These are phyloP conservation scores for Grammothele lineata DNA, from an alignment of 768 basidiomycete genomes.

Conservation along the genomic window DNA sequence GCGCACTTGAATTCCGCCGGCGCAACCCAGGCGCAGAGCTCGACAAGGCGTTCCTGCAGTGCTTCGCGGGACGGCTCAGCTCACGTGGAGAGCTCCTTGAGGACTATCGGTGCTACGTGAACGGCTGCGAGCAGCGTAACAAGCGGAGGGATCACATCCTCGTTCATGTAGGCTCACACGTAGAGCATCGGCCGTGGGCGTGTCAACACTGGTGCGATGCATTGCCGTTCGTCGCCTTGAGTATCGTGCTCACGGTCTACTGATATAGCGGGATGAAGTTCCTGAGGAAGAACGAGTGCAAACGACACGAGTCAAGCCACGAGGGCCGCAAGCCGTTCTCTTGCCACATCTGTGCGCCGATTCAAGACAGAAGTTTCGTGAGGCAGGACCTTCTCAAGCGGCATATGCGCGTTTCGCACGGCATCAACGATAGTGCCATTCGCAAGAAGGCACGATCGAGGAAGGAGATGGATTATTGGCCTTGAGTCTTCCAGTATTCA, in stretches of 20 bases:
- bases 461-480: slow-evolving; percentile 14
- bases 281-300: slow-evolving; percentile 73
- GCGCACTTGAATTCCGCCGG: slow-evolving; percentile 49
- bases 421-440: slow-evolving; percentile 27
- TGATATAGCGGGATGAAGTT: slow-evolving; percentile 52
- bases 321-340: slow-evolving; percentile 53
- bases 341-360: slow-evolving; percentile 48
- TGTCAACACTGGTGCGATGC: slow-evolving; percentile 61
- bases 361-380: slow-evolving; percentile 47
- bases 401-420: slow-evolving; percentile 58
- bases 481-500: too few species aligned
- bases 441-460: slow-evolving; percentile 26
- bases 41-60: slow-evolving; percentile 60
- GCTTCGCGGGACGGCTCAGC: slow-evolving; percentile 65
- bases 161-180: slow-evolving; percentile 69
- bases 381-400: slow-evolving; percentile 67
- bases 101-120: slow-evolving; percentile 65
- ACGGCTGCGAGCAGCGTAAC: slow-evolving; percentile 63
- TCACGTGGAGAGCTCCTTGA: slow-evolving; percentile 49
- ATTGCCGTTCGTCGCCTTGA: neutral
- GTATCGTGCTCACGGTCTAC: neutral
- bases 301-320: slow-evolving; percentile 68
- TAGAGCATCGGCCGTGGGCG: slow-evolving; percentile 62
- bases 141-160: slow-evolving; percentile 72
- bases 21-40: slow-evolving; percentile 55